phyloP scores from a whole-genome alignment of 257 asterid species.

The Rauvolfia tetraphylla region DNA sequence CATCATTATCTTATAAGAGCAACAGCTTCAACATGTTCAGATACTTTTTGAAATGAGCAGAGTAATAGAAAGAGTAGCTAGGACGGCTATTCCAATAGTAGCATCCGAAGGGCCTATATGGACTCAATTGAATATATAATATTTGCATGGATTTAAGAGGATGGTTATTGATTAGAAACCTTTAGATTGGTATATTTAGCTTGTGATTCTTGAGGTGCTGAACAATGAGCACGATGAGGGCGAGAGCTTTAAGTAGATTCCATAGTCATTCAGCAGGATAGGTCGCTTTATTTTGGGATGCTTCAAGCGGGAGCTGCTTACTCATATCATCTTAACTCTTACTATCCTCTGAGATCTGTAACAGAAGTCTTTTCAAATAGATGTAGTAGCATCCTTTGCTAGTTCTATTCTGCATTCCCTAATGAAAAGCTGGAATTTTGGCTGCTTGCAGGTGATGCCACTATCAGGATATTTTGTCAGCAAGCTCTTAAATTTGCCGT shows the following conservation, averaged over 20 bases:
- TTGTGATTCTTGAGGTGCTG: not conserved
- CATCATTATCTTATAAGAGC: not conserved
- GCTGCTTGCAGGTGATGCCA: constrained; percentile 74
- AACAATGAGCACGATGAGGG: not conserved
- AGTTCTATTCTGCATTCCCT: constrained; percentile 15
- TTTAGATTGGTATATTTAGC: not conserved
- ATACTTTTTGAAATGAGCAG: no score
- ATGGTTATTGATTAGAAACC: not conserved
- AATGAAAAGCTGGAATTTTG: not conserved
- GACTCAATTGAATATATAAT: not conserved
- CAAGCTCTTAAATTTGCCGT: constrained; percentile 80
- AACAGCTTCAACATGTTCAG: not conserved
- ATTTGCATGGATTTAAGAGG: not conserved
- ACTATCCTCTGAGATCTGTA: not conserved
- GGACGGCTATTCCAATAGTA: no score
- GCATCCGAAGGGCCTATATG: no score
- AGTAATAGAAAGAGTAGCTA: no score
- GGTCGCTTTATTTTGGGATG: not conserved
- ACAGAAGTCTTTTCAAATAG: not conserved
- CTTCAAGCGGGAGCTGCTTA: not conserved
- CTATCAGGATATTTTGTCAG: constrained; percentile 76
- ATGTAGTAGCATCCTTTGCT: not conserved
- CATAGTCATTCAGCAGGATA: not conserved
- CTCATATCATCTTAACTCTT: not conserved
- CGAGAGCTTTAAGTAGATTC: not conserved